Evolutionary conservation across 129 eudicot species (phyloP).

Genomic region (Erigeron canadensis): DNA sequence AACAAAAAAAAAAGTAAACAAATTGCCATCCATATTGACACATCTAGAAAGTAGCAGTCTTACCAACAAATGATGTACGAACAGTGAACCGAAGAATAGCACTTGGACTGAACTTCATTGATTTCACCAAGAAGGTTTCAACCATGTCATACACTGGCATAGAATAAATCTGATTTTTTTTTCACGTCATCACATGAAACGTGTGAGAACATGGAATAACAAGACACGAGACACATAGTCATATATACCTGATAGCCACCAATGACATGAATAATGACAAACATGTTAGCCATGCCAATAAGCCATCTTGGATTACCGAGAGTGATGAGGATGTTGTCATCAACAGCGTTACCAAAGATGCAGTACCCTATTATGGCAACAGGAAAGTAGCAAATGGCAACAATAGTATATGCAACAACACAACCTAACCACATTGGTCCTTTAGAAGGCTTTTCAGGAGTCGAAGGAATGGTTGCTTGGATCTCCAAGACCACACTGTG

Average conservation of each 20-base stretch:
- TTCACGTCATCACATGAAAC: constrained; percentile 12
- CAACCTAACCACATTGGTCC: constrained; percentile 70
- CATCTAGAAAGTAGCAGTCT: constrained; percentile 6
- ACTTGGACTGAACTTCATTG: constrained; percentile 51
- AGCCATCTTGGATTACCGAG: constrained; percentile 68
- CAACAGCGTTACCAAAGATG: constrained; percentile 50
- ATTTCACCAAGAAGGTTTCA: constrained; percentile 57
- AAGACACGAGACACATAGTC: not conserved
- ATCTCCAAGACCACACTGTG: constrained; percentile 78
- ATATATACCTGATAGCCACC: constrained; percentile 69
- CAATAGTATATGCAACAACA: constrained; percentile 55
- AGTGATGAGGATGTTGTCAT: constrained; percentile 59
- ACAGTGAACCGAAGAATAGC: constrained; percentile 48
- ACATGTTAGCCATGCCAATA: constrained; percentile 57
- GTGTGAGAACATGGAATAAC: not conserved
- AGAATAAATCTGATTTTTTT: constrained; percentile 49
- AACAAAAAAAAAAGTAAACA: too few relatives aligned
- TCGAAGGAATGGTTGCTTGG: constrained; percentile 90
- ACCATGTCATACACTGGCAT: constrained; percentile 92
- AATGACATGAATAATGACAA: constrained; percentile 68
- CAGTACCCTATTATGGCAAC: constrained; percentile 62
- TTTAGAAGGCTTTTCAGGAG: constrained; percentile 66
- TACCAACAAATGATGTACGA: constrained; percentile 63
- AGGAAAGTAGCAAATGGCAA: constrained; percentile 70
- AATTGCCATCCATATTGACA: not conserved